Conservation (phyloP, 1,284 basidiomycete species). For the Fistulinella staudtii region DNA sequence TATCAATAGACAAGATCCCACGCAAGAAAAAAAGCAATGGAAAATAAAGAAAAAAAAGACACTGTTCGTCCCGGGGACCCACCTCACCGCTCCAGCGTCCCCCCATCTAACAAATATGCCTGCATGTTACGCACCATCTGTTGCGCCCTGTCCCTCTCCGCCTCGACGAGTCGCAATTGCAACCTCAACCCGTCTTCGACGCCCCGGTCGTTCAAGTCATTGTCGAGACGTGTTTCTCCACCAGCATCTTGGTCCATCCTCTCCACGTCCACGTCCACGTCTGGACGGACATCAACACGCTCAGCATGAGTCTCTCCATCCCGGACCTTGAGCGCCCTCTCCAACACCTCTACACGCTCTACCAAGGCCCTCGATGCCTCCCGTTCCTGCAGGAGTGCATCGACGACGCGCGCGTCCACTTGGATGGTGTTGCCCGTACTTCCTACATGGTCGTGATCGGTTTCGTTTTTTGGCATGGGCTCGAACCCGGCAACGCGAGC, state of each 20-base stretch:
- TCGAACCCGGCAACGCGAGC: background rate
- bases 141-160: slow-evolving; percentile 21
- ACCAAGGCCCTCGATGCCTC: slow-evolving; percentile 15
- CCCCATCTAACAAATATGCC: slow-evolving; percentile 19
- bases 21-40: too few species aligned
- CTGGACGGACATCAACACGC: background rate
- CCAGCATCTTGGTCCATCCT: too few species aligned
- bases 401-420: slow-evolving; percentile 12
- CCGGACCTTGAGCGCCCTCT: slow-evolving; percentile 14
- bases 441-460: background rate
- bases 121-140: slow-evolving; percentile 16
- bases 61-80: too few species aligned
- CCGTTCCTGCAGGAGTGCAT: slow-evolving; percentile 15
- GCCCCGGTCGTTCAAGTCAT: background rate
- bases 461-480: background rate
- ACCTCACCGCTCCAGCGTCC: too few species aligned
- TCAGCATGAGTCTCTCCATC: background rate
- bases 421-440: background rate
- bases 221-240: background rate
- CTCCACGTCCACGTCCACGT: background rate
- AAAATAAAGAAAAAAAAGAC: too few species aligned
- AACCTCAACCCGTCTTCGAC: slow-evolving; percentile 11
- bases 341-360: slow-evolving; percentile 25
- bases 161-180: slow-evolving; percentile 15
- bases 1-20: too few species aligned